phyloP scores from a whole-genome alignment of 2,329 filamentous ascomycete species.

The Hypocreales sp. region DNA sequence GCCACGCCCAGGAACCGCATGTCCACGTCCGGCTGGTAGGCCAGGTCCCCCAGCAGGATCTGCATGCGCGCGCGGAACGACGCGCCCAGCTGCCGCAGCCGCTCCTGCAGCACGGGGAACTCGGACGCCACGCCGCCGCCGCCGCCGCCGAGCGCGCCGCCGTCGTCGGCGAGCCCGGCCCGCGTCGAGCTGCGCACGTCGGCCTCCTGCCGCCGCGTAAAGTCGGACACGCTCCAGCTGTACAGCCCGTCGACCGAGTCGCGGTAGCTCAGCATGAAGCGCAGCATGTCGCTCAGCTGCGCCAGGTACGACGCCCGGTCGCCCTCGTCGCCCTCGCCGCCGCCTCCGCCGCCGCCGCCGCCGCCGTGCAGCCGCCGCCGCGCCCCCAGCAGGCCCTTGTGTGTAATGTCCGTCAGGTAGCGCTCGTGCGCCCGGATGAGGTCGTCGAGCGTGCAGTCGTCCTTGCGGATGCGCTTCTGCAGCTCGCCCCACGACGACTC shows the following conservation, averaged over 20 bases:
- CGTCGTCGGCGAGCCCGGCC: slow-evolving; percentile 11
- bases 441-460: slow-evolving; percentile 85
- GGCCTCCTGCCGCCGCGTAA: slow-evolving; percentile 76
- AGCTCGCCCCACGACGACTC: slow-evolving; percentile 90
- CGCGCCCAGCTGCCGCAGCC: slow-evolving; percentile 54
- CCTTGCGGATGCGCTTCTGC: slow-evolving; percentile 65
- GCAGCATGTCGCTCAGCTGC: slow-evolving; percentile 83
- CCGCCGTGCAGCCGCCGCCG: slow-evolving; percentile 28
- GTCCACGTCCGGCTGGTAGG: slow-evolving; percentile 86
- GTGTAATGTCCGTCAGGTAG: slow-evolving; percentile 87
- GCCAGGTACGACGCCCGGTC: slow-evolving; percentile 67
- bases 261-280: slow-evolving; percentile 85
- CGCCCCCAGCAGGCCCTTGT: slow-evolving; percentile 84
- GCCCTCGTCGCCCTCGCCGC: slow-evolving; percentile 29
- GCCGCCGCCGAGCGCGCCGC: slow-evolving; percentile 7
- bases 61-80: slow-evolving; percentile 70
- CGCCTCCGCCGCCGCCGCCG: slow-evolving; percentile 6
- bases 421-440: slow-evolving; percentile 81
- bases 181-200: slow-evolving; percentile 56
- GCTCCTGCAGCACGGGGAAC: slow-evolving; percentile 59
- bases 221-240: slow-evolving; percentile 88
- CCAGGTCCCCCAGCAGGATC: slow-evolving; percentile 72
- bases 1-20: slow-evolving; percentile 91
- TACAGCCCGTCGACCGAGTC: slow-evolving; percentile 90
- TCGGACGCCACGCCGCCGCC: slow-evolving; percentile 44